Evolutionary conservation across 441 rosid species (phyloP).

Genomic region (Adansonia grandidieri): DNA sequence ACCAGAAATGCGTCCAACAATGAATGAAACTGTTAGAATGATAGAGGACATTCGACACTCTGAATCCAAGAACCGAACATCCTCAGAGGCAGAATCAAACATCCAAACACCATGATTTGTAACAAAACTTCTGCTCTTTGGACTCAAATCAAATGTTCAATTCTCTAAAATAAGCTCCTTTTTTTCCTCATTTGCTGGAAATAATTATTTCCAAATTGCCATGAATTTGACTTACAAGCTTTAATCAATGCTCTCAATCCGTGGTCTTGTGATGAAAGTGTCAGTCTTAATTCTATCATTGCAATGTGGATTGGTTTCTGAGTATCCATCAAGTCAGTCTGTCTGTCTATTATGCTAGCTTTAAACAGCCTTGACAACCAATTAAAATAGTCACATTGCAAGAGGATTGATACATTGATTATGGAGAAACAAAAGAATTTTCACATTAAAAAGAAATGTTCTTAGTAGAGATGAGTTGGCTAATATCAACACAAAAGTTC

Average conservation of each 20-base stretch:
- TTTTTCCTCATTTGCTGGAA: background rate
- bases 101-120: constrained; percentile 49
- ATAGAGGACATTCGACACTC: constrained; percentile 58
- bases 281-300: background rate
- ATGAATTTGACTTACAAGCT: background rate
- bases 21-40: constrained; percentile 54
- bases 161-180: constrained; percentile 18
- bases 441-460: background rate
- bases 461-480: background rate
- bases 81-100: constrained; percentile 63
- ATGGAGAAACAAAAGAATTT: background rate
- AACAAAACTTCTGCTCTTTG: background rate
- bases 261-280: background rate
- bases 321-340: no score
- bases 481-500: background rate
- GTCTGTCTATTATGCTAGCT: no score
- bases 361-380: no score
- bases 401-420: no score
- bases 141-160: background rate
- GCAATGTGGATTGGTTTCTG: background rate
- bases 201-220: constrained; percentile 9
- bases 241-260: background rate
- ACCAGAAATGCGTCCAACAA: constrained; percentile 54
- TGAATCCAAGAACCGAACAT: constrained; percentile 53
- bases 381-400: background rate